Percentiles rank a stretch among this genome's conserved stretches.
Evolutionary conservation across 2,329 filamentous ascomycete genomes (phyloP).

Genomic region (Penicillium sp.): DNA sequence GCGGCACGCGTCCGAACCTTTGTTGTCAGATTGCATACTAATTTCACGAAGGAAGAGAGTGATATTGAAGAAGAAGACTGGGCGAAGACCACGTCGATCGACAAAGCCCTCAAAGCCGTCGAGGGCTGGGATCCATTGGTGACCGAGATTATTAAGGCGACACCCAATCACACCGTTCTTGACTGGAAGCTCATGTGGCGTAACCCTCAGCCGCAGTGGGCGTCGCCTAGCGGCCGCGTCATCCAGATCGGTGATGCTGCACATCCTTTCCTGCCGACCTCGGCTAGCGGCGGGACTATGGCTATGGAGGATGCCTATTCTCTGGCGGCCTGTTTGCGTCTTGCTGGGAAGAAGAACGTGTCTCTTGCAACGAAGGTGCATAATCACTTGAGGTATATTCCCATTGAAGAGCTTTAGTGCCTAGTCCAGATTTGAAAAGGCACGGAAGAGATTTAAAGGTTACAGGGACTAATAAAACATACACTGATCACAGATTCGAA

Average conservation of each 20-base stretch:
- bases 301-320: conserved; percentile 52
- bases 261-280: conserved; percentile 51
- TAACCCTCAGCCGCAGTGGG: conserved; percentile 30
- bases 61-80: too few species aligned
- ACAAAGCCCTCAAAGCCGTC: too few species aligned
- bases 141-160: background rate
- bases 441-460: too few species aligned
- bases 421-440: too few species aligned
- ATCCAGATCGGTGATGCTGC: conserved; percentile 52
- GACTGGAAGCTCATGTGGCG: conserved; percentile 7
- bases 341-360: conserved; percentile 19
- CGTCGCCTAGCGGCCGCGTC: conserved; percentile 44
- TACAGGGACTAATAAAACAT: too few species aligned
- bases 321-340: conserved; percentile 44
- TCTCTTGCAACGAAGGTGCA: conserved; percentile 9
- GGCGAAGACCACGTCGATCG: too few species aligned
- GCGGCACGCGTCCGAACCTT: too few species aligned
- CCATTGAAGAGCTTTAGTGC: too few species aligned
- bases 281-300: conserved; percentile 50
- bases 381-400: conserved; percentile 16
- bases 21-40: too few species aligned
- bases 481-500: conserved; percentile 15
- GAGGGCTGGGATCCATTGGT: too few species aligned
- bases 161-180: conserved; percentile 7
- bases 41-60: too few species aligned